Evolutionary conservation across 148 eudicot species (phyloP).

Genomic region (Vaccinium darrowii): DNA sequence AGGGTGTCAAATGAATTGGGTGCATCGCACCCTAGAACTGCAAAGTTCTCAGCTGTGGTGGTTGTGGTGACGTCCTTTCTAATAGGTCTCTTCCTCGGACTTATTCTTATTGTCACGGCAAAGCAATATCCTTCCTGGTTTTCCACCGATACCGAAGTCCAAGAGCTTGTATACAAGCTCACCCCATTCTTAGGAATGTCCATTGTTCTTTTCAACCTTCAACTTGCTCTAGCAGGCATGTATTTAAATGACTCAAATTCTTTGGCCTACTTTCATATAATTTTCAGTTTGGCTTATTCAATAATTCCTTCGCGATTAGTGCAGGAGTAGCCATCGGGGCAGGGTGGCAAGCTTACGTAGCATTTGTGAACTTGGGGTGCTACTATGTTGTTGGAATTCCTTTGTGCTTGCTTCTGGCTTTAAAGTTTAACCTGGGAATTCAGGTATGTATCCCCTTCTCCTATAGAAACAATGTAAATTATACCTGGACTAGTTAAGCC

Average conservation of each 20-base stretch:
- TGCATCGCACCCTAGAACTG: constrained; percentile 40
- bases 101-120: constrained; percentile 23
- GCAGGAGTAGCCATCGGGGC: constrained; percentile 65
- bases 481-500: too few species aligned
- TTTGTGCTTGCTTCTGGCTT: constrained; percentile 36
- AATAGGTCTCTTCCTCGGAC: constrained; percentile 29
- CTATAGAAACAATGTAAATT: too few species aligned
- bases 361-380: constrained; percentile 52
- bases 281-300: not conserved
- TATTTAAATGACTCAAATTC: not conserved
- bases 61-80: constrained; percentile 25
- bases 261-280: not conserved
- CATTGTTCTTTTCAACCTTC: constrained; percentile 38
- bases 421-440: constrained; percentile 29
- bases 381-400: constrained; percentile 55
- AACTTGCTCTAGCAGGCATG: constrained; percentile 50
- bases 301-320: not conserved
- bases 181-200: constrained; percentile 44
- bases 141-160: constrained; percentile 32
- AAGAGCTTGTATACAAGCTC: constrained; percentile 33
- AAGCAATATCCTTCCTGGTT: constrained; percentile 42
- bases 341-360: constrained; percentile 60
- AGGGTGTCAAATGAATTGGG: constrained; percentile 65
- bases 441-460: constrained; percentile 17
- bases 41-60: constrained; percentile 46